phyloP scores from a whole-genome alignment of 148 eudicot genomes.

The Rhododendron molle region DNA sequence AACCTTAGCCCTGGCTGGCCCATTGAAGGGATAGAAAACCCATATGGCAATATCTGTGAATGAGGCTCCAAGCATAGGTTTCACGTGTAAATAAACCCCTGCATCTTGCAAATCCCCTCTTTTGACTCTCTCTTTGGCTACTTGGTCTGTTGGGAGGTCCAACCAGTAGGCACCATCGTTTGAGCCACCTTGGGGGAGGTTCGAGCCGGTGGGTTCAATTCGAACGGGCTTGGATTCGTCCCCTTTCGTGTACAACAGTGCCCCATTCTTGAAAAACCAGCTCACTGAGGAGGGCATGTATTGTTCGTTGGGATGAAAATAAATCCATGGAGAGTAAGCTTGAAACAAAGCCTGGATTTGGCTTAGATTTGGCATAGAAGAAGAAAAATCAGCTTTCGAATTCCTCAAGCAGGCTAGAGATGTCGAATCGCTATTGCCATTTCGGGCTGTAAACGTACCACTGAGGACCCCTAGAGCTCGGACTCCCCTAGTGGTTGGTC shows the following conservation, averaged over 20 bases:
- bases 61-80: constrained; percentile 26
- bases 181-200: constrained; percentile 28
- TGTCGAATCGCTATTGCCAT: not conserved
- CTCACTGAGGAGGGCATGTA: constrained; percentile 27
- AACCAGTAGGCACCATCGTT: constrained; percentile 29
- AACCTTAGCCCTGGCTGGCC: constrained; percentile 20
- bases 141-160: constrained; percentile 17
- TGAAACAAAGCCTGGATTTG: constrained; percentile 21
- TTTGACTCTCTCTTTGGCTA: constrained; percentile 12
- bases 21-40: constrained; percentile 35
- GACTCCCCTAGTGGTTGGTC: constrained; percentile 12
- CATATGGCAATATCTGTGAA: constrained; percentile 26
- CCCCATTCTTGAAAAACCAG: constrained; percentile 30
- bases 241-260: constrained; percentile 18
- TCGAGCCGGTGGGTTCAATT: constrained; percentile 16
- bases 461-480: constrained; percentile 7
- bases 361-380: constrained; percentile 24
- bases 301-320: constrained; percentile 27
- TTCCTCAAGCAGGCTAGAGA: constrained; percentile 19
- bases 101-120: constrained; percentile 25
- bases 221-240: constrained; percentile 15
- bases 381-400: constrained; percentile 6
- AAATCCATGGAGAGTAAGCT: constrained; percentile 26
- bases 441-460: constrained; percentile 18
- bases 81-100: constrained; percentile 18